Evolutionary conservation across 768 basidiomycete species (phyloP), one percentile per base, ranked within the genome.

Genomic region (Rickenella mellea): DNA sequence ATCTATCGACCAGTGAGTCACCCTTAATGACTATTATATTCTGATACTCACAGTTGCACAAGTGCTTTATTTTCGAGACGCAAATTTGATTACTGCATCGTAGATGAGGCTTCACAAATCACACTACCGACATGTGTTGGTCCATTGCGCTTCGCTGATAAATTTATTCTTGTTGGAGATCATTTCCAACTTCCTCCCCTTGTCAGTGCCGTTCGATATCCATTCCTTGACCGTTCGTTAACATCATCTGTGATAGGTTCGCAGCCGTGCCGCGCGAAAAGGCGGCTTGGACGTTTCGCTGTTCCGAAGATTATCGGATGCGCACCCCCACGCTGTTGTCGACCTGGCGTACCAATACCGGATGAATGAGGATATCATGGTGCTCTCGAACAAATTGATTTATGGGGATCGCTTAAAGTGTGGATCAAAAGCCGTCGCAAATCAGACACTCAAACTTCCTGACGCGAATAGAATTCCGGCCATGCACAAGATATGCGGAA

Each of bases 61-160:
- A 91, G 93, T 54, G 78, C 91, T 0, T 54, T 99, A 6, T 98
- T 99, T 61, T 71, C 73, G 36, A 76, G 84, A 8, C 73, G 94
- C 6, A 78, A 64, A 17, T 99, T 98, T 54, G 92, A 99, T 57
- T 92, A 89, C 53, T 98, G 94, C 63, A 96, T 99, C 43, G 83
- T 99, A 14, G 96, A 98, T 48, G 96, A 99, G 58, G 96, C 96
- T 0, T 97, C 96, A 0, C 94, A 98, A 56, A 92, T 97, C 48
- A 98, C 96, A 0, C 62, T 98, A 1, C 96, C 96, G 0, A 94
- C 92, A 0, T 97, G 91, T 53, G 68, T 98, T 1, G 96, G 96
- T 5, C 96, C 96, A 0, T 65, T 98, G 3, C 79, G 92, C 1
- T 88, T 83, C 52, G 91, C 93, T 2, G 75, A 91, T 39, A 88